phyloP scores from a whole-genome alignment of 1,284 basidiomycete species.

The Fomitopsis pinicola region DNA sequence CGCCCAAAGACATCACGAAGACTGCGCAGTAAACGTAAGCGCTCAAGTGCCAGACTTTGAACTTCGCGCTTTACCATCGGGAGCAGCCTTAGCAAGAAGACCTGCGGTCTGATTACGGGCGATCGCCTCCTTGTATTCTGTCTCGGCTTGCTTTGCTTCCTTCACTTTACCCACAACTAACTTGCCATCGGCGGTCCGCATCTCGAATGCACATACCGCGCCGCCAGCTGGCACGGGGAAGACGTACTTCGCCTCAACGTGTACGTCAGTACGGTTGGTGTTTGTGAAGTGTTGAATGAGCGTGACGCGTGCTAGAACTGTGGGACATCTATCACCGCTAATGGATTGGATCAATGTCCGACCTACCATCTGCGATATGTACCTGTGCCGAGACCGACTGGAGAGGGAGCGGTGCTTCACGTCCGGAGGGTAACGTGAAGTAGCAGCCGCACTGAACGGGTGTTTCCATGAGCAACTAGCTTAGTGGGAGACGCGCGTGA shows the following conservation, averaged over 20 bases:
- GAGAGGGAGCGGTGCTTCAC: not conserved
- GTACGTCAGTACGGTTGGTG: not conserved
- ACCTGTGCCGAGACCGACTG: not conserved
- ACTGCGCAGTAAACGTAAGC: constrained; percentile 29
- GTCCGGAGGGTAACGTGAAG: not conserved
- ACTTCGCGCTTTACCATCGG: not conserved
- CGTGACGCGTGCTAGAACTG: not conserved
- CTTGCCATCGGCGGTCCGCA: constrained; percentile 35
- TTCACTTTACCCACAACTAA: constrained; percentile 43
- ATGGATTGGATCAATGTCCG: too few relatives aligned
- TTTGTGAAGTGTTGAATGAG: not conserved
- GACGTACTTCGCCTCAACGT: constrained; percentile 45
- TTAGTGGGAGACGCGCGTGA: not conserved
- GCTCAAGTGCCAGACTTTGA: not conserved
- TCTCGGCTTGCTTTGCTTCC: constrained; percentile 31
- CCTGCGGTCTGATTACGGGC: not conserved
- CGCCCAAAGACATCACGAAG: constrained; percentile 54
- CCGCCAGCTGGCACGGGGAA: constrained; percentile 56
- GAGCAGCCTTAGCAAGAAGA: not conserved
- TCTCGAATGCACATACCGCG: constrained; percentile 46
- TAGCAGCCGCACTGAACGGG: not conserved
- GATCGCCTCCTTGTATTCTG: not conserved
- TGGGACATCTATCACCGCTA: too few relatives aligned
- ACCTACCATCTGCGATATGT: not conserved
- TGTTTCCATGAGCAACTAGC: not conserved